Evolutionary conservation across 495 filamentous ascomycete genomes (phyloP).

Genomic region (Aspergillus funiculosus): DNA sequence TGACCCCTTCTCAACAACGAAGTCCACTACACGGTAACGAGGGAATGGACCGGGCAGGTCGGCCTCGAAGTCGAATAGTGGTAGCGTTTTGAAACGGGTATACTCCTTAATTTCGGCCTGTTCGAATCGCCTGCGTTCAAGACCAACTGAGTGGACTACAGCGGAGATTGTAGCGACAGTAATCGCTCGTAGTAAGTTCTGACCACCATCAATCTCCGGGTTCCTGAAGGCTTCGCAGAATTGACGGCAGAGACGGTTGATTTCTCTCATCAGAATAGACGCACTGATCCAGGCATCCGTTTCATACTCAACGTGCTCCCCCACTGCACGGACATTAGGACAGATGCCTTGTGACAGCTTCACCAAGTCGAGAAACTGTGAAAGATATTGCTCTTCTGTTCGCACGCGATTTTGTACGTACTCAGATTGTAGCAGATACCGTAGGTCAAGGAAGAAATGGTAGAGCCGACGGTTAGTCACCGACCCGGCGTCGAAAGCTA

Average conservation of each 20-base stretch:
- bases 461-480: conserved; percentile 93
- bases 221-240: conserved; percentile 80
- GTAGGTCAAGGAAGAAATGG: conserved; percentile 91
- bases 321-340: conserved; percentile 84
- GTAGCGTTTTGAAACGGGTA: conserved; percentile 68
- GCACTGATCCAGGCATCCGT: conserved; percentile 97
- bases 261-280: conserved; percentile 86
- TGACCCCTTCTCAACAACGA: conserved; percentile 76
- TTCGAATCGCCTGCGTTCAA: conserved; percentile 79
- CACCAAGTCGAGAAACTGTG: conserved; percentile 92
- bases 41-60: conserved; percentile 35
- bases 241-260: conserved; percentile 84
- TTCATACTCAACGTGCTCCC: conserved; percentile 96
- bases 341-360: conserved; percentile 96
- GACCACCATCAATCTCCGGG: conserved; percentile 51
- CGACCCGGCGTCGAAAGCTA: conserved; percentile 88
- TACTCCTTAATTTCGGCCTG: conserved; percentile 86
- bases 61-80: conserved; percentile 73
- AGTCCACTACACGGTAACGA: conserved; percentile 67
- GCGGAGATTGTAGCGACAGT: conserved; percentile 67
- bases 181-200: conserved; percentile 66
- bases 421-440: conserved; percentile 79
- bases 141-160: conserved; percentile 78
- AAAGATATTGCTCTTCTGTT: conserved; percentile 74
- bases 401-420: conserved; percentile 80